Percentiles rank a stretch among this genome's conserved stretches.
These are phyloP conservation scores for Daldinia grandis DNA, from an alignment of 495 filamentous ascomycete genomes.

Conservation along the genomic window DNA sequence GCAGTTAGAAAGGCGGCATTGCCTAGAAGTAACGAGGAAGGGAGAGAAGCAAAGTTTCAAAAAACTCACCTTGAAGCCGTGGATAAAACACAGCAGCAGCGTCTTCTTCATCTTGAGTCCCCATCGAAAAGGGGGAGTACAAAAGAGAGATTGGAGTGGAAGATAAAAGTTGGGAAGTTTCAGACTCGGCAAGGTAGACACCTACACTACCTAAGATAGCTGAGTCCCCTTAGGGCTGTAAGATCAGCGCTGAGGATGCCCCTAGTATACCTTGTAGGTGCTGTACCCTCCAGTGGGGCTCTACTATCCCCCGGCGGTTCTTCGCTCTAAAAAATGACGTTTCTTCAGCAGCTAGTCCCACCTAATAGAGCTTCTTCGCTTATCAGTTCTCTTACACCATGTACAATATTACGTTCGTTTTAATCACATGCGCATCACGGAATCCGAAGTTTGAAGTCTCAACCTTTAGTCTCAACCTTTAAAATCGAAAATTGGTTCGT, in stretches of 20 bases:
- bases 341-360: conserved; percentile 17
- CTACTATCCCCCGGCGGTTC: conserved; percentile 25
- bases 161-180: background rate
- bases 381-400: conserved; percentile 5
- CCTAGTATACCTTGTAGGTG: too few relatives aligned
- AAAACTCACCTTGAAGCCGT: conserved; percentile 88
- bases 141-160: background rate
- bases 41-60: background rate
- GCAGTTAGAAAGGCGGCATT: background rate
- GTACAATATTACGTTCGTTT: conserved; percentile 7
- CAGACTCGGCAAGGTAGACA: background rate
- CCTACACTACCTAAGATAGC: background rate
- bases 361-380: background rate
- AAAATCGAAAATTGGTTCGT: conserved; percentile 13
- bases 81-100: conserved; percentile 89
- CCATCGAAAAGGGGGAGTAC: conserved; percentile 29
- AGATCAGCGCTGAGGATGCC: conserved; percentile 23
- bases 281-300: background rate
- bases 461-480: background rate
- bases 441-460: background rate
- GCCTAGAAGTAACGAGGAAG: conserved; percentile 2
- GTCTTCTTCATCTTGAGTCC: conserved; percentile 80
- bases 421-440: background rate
- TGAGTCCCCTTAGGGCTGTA: conserved; percentile 13
- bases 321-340: conserved; percentile 38